Conservation (phyloP, 768 basidiomycete species). For the Pulveroboletus sp. region DNA sequence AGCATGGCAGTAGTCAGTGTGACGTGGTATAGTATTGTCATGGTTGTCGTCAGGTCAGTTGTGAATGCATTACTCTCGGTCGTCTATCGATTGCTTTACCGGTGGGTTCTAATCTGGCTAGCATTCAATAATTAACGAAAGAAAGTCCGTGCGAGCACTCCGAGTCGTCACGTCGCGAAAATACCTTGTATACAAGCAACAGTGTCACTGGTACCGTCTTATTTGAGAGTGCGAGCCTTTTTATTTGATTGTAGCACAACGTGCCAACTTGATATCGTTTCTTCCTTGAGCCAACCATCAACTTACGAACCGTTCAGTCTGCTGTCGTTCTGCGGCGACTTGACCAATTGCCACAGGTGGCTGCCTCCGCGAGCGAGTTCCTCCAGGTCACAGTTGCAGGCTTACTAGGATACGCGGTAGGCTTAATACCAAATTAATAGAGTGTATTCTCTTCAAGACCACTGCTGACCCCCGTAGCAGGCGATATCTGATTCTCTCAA, state of each 20-base stretch:
- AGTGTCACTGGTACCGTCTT: slow-evolving; percentile 24
- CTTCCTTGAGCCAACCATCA: too few relatives aligned
- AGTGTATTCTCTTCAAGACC: not conserved
- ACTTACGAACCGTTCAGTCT: too few relatives aligned
- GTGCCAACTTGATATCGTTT: too few relatives aligned
- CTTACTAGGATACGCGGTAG: slow-evolving; percentile 43
- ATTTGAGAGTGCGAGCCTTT: too few relatives aligned
- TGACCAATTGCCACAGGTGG: slow-evolving; percentile 29
- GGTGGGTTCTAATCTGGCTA: slow-evolving; percentile 9
- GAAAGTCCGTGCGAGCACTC: slow-evolving; percentile 6
- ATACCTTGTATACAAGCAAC: slow-evolving; percentile 17
- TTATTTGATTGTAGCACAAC: too few relatives aligned
- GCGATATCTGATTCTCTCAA: slow-evolving; percentile 18
- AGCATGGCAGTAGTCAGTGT: slow-evolving; percentile 41
- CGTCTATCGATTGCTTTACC: not conserved
- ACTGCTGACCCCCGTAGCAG: slow-evolving; percentile 9
- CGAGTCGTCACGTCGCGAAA: slow-evolving; percentile 5
- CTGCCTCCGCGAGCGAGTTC: slow-evolving; percentile 36
- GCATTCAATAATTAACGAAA: slow-evolving; percentile 17
- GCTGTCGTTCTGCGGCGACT: too few relatives aligned
- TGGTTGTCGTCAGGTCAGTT: slow-evolving; percentile 35
- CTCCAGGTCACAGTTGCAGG: slow-evolving; percentile 36
- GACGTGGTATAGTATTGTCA: slow-evolving; percentile 36
- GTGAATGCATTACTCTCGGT: slow-evolving; percentile 7
- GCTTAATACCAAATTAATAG: slow-evolving; percentile 36